Base-by-base conservation (phyloP, 2,329 filamentous ascomycete species). In the Fusarium brachygibbosum region DNA sequence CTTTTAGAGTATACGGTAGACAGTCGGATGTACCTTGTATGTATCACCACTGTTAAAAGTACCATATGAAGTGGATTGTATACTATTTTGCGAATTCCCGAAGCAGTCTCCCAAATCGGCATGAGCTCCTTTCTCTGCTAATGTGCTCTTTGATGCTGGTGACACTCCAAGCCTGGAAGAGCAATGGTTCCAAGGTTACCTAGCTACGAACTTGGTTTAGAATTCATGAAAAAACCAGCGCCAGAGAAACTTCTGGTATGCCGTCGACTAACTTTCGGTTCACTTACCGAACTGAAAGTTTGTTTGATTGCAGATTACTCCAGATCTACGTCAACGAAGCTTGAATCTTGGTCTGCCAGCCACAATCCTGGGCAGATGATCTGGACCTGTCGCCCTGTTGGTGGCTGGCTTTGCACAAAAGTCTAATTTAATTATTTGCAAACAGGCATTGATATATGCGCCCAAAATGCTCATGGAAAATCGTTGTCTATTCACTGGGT, bases 1-100 rank as follows among this genome's bases (percentile, higher is more conserved):
- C 62, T 71, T 66, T 64, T 72, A 71, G 74, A 76, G 74, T 75
- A 63, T 75, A 73, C 69, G 74, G 72, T 74, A 75, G 72, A 73
- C 69, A 71, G 65, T 66, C 68, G 66, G 72, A 73, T 76, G 68
- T 73, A 71, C 63, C 62, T 66, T 72, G 61, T 74, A 75, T 75
- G 63, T 75, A 75, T 71, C 65, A 75, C 63, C 69, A 75, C 64
- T 70, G 66, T 74, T 75, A 68, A 75, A 64, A 70, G 64, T 51
- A 29, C 25, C 34, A 68, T 57, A 52, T 42, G 55, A 51, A 41
- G 48, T 58, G 52, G 53, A 57, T 64, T 55, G 32, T 37, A 56
- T 23, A 29, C n/a, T 23, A 23, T 53, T 46, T 29, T 54, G 48
- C 12, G 21, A 19, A 16, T 56, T 21, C 16, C n/a, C 13, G 32